A percentile compares a stretch with the other conserved stretches of the same genome.
Conservation (phyloP, 2,329 filamentous ascomycete species). For the Dryadomyces quercus-mongolicae region DNA sequence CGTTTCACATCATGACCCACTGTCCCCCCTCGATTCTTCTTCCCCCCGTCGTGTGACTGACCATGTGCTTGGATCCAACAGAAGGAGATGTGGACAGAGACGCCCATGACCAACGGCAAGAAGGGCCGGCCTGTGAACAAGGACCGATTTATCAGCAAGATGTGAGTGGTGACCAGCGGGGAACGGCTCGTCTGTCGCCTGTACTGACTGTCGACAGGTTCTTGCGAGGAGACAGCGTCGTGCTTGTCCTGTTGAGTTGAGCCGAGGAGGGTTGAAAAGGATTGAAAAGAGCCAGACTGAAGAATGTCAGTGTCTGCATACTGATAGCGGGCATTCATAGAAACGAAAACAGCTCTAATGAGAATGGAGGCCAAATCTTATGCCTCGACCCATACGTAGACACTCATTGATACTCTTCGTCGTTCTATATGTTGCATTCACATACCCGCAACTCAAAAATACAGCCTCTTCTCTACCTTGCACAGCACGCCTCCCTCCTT, state of each 20-base stretch:
- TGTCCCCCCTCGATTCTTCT: neutral
- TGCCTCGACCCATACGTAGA: neutral
- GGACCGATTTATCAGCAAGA: conserved; percentile 96
- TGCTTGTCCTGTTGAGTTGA: conserved; percentile 71
- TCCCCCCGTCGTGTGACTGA: neutral
- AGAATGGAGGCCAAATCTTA: too few relatives aligned
- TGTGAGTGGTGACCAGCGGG: conserved; percentile 29
- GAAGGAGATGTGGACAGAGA: conserved; percentile 99
- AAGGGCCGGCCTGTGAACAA: conserved; percentile 90
- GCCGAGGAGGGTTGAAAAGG: neutral
- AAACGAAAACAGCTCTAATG: too few relatives aligned
- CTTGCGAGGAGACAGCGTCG: conserved; percentile 75
- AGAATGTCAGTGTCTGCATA: too few relatives aligned
- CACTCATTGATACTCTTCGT: too few relatives aligned
- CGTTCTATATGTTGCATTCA: too few relatives aligned
- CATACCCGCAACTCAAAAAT: too few relatives aligned
- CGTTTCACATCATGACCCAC: neutral
- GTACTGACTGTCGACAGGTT: conserved; percentile 46
- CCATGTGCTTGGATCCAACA: conserved; percentile 5
- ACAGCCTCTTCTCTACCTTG: too few relatives aligned
- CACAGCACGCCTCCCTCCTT: too few relatives aligned
- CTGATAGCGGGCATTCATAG: too few relatives aligned
- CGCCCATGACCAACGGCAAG: conserved; percentile 73
- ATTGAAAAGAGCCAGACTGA: too few relatives aligned
- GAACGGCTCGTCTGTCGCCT: too few relatives aligned